These are phyloP conservation scores for Fraxinus excelsior DNA, from an alignment of 257 asterid species.

Conservation along the genomic window DNA sequence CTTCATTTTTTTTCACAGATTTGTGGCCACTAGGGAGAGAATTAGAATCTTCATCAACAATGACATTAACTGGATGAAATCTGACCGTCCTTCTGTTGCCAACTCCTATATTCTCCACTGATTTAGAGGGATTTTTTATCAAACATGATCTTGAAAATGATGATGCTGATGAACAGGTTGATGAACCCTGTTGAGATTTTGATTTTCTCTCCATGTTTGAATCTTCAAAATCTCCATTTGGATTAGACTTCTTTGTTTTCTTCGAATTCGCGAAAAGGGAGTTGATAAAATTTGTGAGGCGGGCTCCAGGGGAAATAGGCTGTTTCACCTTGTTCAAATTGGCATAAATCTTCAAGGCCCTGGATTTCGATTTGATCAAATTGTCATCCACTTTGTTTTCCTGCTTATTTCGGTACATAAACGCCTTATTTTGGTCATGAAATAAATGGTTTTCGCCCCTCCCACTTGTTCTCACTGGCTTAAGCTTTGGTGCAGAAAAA, in stretches of 20 bases:
- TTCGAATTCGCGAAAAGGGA: slow-evolving; percentile 49
- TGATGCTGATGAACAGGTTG: slow-evolving; percentile 60
- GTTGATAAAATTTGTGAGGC: slow-evolving; percentile 52
- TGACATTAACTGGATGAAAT: slow-evolving; percentile 60
- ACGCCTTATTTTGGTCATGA: slow-evolving; percentile 2
- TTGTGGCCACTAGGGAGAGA: slow-evolving; percentile 51
- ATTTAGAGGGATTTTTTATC: slow-evolving; percentile 52
- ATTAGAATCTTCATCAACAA: slow-evolving; percentile 58
- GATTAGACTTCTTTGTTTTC: slow-evolving; percentile 25
- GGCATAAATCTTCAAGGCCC: slow-evolving; percentile 47
- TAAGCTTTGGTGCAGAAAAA: slow-evolving; percentile 29
- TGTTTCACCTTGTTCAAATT: slow-evolving; percentile 57
- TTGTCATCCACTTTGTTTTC: slow-evolving; percentile 19
- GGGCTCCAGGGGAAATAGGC: slow-evolving; percentile 67
- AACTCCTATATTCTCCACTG: slow-evolving; percentile 40
- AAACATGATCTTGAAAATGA: slow-evolving; percentile 74
- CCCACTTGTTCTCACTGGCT: slow-evolving; percentile 30
- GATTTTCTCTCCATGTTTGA: slow-evolving; percentile 20
- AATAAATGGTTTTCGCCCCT: background rate
- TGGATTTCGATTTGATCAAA: slow-evolving; percentile 44
- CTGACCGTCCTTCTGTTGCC: slow-evolving; percentile 58
- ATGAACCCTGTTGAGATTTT: slow-evolving; percentile 5
- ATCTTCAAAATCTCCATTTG: slow-evolving; percentile 19
- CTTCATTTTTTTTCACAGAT: slow-evolving; percentile 24
- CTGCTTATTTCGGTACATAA: slow-evolving; percentile 12